Conservation (phyloP, 768 basidiomycete species). For the Leccinum olivaceopallidum region DNA sequence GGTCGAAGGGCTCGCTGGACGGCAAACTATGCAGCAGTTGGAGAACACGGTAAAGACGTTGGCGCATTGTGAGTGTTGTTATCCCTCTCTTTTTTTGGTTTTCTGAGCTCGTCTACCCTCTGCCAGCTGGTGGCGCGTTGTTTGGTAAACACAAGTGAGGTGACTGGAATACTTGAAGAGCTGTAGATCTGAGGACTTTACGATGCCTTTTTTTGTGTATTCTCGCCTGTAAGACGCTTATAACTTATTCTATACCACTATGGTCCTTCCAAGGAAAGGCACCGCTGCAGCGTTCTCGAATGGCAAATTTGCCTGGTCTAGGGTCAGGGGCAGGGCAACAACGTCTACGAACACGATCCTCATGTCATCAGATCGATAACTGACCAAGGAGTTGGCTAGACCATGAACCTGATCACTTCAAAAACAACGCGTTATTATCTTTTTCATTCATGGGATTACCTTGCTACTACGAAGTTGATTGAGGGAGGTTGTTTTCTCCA, state of each 20-base stretch:
- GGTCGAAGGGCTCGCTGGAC: constrained; percentile 53
- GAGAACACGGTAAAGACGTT: constrained; percentile 47
- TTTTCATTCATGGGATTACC: no score
- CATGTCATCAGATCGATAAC: no score
- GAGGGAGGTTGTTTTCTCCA: no score
- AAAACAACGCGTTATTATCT: no score
- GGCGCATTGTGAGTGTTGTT: constrained; percentile 49
- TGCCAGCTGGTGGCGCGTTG: neutral
- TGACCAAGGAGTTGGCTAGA: no score
- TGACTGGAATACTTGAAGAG: neutral
- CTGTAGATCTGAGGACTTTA: neutral
- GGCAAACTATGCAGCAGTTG: constrained; percentile 48
- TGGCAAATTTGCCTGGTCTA: neutral
- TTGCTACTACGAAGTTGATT: no score
- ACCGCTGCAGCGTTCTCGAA: neutral
- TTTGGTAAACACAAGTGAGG: constrained; percentile 10
- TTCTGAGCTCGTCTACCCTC: neutral
- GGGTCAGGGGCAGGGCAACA: no score
- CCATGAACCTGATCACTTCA: no score
- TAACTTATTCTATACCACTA: neutral
- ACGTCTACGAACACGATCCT: no score
- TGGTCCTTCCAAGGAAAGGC: neutral
- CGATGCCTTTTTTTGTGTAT: neutral
- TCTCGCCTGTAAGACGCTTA: no score
- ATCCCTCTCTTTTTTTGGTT: constrained; percentile 1